Evolutionary conservation across 306 rosid genomes (phyloP), one percentile per base, ranked within the genome.

Genomic region (Cucumis cinereus): DNA sequence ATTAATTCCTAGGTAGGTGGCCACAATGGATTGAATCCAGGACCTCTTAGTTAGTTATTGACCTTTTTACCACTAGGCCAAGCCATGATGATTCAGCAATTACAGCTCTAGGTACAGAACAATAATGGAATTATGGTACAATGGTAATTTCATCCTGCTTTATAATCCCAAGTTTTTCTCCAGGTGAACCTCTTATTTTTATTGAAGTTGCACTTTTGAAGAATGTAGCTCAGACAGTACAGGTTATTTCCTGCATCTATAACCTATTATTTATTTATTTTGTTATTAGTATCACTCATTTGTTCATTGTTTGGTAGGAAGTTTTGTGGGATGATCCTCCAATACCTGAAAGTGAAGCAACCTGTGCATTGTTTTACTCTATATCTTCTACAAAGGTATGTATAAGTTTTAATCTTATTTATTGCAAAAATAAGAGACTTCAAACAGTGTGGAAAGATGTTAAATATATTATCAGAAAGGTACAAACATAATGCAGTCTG

Each of bases 241-340:
- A 88, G 92, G 97, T 92, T 78, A 74, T 79, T 57, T 73, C 36
- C 64, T 81, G 66, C 68, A 30, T 58, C 64, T 16, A 41, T 78
- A 54, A 11, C 75, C 58, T 79, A 17, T 76, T 70, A 61, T 69
- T 38, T 22, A 24, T 59, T 70, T 58, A 45, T 41, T 59, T 80
- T 50, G 61, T 43, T 30, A 22, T 22, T 73, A 49, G 50, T 38
- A 49, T 20, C 36, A 41, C 33, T 22, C 52, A 72, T 58, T 60
- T n/a, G 50, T 78, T 67, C 40, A 52, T 62, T 76, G 53, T 81
- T 50, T 66, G 73, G 20, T 81, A 93, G 98, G 98, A 91, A 78
- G 98, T 93, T 84, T 83, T 91, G 86, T 89, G 96, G 98, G 97
- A 93, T 74, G 89, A 83, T 78, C 98, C 98, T 75, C 98, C 97